These are phyloP conservation scores for Metarhizium sp. DNA, from an alignment of 2,329 filamentous ascomycete species.

Conservation along the genomic window DNA sequence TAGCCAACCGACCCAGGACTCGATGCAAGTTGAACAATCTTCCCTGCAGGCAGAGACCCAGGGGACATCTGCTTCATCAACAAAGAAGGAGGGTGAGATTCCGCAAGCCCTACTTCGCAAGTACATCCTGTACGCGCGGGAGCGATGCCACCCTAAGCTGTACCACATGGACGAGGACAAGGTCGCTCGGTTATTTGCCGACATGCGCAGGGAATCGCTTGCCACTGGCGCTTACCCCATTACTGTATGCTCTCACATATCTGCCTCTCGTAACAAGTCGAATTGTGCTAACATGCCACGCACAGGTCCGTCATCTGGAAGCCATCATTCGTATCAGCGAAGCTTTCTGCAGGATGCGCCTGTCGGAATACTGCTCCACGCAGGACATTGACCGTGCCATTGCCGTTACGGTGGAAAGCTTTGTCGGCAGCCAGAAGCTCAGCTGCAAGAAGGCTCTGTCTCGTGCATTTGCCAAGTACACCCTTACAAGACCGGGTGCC, in stretches of 20 bases:
- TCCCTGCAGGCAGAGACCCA: slow-evolving; percentile 33
- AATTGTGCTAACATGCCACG: background rate
- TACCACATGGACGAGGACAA: slow-evolving; percentile 99
- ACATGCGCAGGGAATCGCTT: slow-evolving; percentile 88
- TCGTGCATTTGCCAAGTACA: slow-evolving; percentile 93
- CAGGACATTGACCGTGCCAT: slow-evolving; percentile 95
- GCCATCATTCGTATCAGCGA: slow-evolving; percentile 95
- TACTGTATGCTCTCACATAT: slow-evolving; percentile 55
- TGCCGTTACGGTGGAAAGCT: slow-evolving; percentile 90
- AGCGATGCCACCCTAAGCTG: slow-evolving; percentile 82
- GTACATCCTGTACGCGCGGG: slow-evolving; percentile 91
- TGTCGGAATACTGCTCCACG: slow-evolving; percentile 88
- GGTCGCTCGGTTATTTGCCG: slow-evolving; percentile 83
- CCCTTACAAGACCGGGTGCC: slow-evolving; percentile 42
- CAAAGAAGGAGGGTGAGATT: slow-evolving; percentile 57
- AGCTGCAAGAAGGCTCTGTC: slow-evolving; percentile 95
- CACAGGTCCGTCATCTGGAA: slow-evolving; percentile 91
- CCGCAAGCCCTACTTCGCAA: slow-evolving; percentile 86
- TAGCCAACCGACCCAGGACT: slow-evolving; percentile 37
- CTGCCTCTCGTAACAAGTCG: background rate
- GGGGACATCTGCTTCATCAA: slow-evolving; percentile 7
- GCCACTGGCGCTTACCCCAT: slow-evolving; percentile 97
- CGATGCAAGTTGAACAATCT: slow-evolving; percentile 56
- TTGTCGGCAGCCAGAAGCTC: slow-evolving; percentile 92
- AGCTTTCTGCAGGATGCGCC: slow-evolving; percentile 91